Conservation (phyloP, 73 alveolate species). For the Symbiodinium natans region DNA sequence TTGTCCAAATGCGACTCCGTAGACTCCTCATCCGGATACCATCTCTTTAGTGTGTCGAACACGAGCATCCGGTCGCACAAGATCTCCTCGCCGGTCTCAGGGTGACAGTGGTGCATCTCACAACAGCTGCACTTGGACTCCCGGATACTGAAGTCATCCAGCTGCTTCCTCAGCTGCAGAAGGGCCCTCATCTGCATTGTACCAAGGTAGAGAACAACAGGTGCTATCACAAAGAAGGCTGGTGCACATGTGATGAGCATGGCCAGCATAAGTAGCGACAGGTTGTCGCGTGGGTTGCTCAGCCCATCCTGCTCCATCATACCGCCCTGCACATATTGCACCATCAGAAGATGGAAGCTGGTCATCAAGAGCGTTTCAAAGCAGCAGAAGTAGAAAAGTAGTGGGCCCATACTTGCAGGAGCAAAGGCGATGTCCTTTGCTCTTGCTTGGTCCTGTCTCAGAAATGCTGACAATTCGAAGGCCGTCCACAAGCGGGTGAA, state of each 20-base stretch:
- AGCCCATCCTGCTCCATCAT: not conserved
- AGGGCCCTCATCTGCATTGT: slow-evolving; percentile 35
- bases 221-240: slow-evolving; percentile 38
- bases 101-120: not conserved
- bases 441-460: not conserved
- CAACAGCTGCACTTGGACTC: slow-evolving; percentile 27
- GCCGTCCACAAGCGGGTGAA: slow-evolving; percentile 59
- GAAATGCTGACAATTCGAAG: slow-evolving; percentile 33
- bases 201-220: slow-evolving; percentile 19
- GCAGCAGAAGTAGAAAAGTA: not conserved
- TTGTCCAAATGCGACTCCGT: not conserved
- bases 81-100: slow-evolving; percentile 9
- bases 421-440: slow-evolving; percentile 17
- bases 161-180: slow-evolving; percentile 31
- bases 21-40: not conserved
- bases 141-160: slow-evolving; percentile 3
- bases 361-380: slow-evolving; percentile 29
- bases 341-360: slow-evolving; percentile 14
- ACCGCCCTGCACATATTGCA: not conserved
- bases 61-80: slow-evolving; percentile 27
- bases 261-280: not conserved
- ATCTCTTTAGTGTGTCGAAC: not conserved
- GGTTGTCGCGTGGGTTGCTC: not conserved
- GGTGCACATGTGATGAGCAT: slow-evolving; percentile 28
- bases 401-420: slow-evolving; percentile 42